These are phyloP conservation scores for Cyclocybe cylindracea DNA, from an alignment of 768 basidiomycete species.

Conservation along the genomic window DNA sequence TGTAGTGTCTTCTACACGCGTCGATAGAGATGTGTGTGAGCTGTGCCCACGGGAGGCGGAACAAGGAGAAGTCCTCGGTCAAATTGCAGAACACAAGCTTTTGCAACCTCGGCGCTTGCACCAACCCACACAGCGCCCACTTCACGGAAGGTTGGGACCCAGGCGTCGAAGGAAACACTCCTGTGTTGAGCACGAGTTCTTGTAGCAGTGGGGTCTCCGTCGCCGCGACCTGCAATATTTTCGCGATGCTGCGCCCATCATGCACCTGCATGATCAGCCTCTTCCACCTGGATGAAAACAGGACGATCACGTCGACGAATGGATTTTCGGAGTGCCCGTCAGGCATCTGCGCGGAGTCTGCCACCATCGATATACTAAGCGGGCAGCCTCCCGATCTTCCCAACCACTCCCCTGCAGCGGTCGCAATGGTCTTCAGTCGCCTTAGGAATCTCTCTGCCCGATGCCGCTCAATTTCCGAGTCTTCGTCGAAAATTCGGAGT, in stretches of 20 bases:
- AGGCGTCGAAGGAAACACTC: background rate
- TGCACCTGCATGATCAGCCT: background rate
- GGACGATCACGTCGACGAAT: background rate
- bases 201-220: background rate
- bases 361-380: background rate
- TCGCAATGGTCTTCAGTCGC: too few relatives aligned
- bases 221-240: background rate
- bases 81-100: background rate
- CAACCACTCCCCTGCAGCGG: background rate
- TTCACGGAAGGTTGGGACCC: background rate
- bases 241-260: background rate
- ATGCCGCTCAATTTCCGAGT: too few relatives aligned
- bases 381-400: background rate
- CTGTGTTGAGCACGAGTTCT: background rate
- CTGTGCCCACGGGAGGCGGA: background rate
- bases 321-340: background rate
- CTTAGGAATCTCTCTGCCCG: too few relatives aligned
- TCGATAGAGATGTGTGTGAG: background rate
- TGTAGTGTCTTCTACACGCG: too few relatives aligned
- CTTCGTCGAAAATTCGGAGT: too few relatives aligned
- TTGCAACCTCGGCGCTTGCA: background rate
- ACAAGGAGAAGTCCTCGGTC: conserved; percentile 1
- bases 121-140: background rate
- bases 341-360: background rate
- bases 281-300: background rate